Conservation (phyloP, 768 basidiomycete species). For the Lanmaoa rubissima region DNA sequence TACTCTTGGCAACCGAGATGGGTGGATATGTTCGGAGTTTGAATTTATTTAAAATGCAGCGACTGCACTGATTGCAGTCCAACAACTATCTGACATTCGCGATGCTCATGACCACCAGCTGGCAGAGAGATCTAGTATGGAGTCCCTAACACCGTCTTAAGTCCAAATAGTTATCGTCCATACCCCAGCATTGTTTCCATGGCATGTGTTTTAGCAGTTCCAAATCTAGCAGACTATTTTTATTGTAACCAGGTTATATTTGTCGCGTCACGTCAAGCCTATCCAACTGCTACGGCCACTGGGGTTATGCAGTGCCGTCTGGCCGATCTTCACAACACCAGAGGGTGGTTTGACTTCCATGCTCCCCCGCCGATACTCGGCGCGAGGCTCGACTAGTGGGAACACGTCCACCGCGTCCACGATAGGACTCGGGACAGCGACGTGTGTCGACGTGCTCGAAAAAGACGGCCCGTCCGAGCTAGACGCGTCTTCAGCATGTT, state of each 20-base stretch:
- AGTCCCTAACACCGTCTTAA: too few relatives aligned
- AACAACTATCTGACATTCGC: too few relatives aligned
- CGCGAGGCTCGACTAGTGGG: constrained; percentile 15
- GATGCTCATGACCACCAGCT: too few relatives aligned
- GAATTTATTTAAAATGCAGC: constrained; percentile 17
- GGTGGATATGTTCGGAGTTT: constrained; percentile 28
- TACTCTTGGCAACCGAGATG: neutral
- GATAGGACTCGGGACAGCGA: constrained; percentile 61
- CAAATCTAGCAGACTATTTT: neutral
- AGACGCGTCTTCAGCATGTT: constrained; percentile 16
- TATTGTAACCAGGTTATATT: neutral
- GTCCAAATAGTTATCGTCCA: neutral
- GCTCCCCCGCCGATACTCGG: constrained; percentile 11
- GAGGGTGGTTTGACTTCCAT: constrained; percentile 27
- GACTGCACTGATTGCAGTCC: neutral
- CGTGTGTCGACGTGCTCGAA: constrained; percentile 28
- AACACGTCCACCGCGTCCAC: constrained; percentile 61
- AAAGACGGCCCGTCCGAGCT: constrained; percentile 21
- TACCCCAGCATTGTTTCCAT: neutral
- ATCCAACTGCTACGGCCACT: constrained; percentile 92
- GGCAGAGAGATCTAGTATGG: too few relatives aligned
- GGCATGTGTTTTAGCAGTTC: neutral
- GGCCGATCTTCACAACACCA: constrained; percentile 83
- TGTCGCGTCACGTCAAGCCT: constrained; percentile 45
- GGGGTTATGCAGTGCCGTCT: constrained; percentile 90